Base-by-base conservation (phyloP, 2,329 filamentous ascomycete genomes). In the Colletotrichum spaethianum region DNA sequence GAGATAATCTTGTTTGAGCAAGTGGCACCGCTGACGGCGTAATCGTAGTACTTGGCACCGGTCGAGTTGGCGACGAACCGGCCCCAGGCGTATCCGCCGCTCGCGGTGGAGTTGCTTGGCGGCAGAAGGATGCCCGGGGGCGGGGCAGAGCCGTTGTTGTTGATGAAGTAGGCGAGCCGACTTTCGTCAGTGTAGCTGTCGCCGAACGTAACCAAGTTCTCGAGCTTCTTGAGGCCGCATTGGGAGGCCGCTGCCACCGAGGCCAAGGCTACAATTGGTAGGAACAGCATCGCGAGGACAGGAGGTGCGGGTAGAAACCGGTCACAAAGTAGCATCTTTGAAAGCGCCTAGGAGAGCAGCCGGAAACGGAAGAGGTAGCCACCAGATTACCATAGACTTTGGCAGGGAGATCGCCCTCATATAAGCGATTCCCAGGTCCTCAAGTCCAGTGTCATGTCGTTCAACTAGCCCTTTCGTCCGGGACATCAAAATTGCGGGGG, bases 171-270 rank as follows among this genome's bases (percentile, higher is more conserved):
- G 12, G 78, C 77, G 12, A 93, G 79, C 12, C 93, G 88, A 16
- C 87, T 89, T 76, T 94, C 92, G 77, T 95, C 93, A 0, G 92
- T 94, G 77, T 93, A 95, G 80, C 92, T 94, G 80, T 94, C 92
- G 16, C 93, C 93, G 78, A 95, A 94, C 0, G 90, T 87, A 48
- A 94, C 87, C 46, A 94, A 79, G 61, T 89, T 91, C 36, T 89
- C 86, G 78, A 94, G 90, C 46, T 84, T 83, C 40, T 81, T 80
- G 50, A 86, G 74, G 50, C 78, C 76, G 31, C 70, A 73, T 8
- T 73, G 62, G 11, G 67, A 66, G 12, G 75, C 75, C 46, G 74
- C 63, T 31, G 48, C 74, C 50, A 57, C 67, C 31, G 64, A 63
- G 57, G 56, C 62, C 20, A 74, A 66, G 6, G 60, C 20, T n/a